Conservation (phyloP, 768 basidiomycete species). For the Imleria badia region DNA sequence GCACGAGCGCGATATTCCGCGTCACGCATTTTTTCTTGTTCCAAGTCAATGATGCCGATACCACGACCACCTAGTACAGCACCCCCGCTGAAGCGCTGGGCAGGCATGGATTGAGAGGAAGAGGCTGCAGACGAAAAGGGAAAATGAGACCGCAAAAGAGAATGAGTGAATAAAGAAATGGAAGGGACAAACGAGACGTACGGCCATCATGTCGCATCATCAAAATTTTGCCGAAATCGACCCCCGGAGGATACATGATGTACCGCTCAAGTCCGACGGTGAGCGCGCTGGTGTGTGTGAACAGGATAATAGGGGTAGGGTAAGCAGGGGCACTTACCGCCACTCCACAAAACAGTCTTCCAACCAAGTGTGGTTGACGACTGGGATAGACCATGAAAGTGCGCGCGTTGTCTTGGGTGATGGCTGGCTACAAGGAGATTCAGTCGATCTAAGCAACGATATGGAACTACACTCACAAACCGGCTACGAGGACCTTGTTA, state of each 20-base stretch:
- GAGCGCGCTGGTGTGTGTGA: constrained; percentile 38
- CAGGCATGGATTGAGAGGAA: constrained; percentile 6
- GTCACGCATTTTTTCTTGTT: constrained; percentile 24
- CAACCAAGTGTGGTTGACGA: too few relatives aligned
- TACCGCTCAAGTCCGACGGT: constrained; percentile 67
- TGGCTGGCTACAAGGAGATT: too few relatives aligned
- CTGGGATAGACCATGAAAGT: constrained; percentile 71
- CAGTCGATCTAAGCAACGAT: too few relatives aligned
- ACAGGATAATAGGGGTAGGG: neutral
- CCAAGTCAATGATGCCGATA: too few relatives aligned
- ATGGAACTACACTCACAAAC: too few relatives aligned
- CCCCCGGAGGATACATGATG: constrained; percentile 61
- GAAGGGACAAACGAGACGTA: neutral
- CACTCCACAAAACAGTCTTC: too few relatives aligned
- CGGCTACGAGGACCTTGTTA: constrained; percentile 73
- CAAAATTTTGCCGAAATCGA: constrained; percentile 57
- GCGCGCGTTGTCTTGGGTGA: constrained; percentile 73
- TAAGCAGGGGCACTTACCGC: neutral
- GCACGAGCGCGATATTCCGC: constrained; percentile 6
- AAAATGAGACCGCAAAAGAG: neutral
- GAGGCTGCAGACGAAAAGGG: neutral
- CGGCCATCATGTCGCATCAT: constrained; percentile 20
- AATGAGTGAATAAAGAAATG: neutral
- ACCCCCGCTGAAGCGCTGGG: too few relatives aligned
- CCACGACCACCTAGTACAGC: too few relatives aligned